Conservation (phyloP, 2,329 filamentous ascomycete species). For the Bipolaris victoriae region DNA sequence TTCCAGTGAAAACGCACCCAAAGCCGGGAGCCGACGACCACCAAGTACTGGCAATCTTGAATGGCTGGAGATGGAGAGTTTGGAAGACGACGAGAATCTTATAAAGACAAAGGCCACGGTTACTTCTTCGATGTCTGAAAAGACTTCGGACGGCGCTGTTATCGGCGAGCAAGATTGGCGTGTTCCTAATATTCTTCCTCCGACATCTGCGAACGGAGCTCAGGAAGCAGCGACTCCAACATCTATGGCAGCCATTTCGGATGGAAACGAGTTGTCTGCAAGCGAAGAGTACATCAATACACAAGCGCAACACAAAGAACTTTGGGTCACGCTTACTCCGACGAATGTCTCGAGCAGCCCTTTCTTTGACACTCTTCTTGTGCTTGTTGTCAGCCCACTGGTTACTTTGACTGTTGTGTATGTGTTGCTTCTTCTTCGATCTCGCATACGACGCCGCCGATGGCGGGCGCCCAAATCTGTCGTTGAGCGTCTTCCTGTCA, state of each 20-base stretch:
- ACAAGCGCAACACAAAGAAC: slow-evolving; percentile 67
- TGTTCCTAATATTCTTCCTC: slow-evolving; percentile 72
- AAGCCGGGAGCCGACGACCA: slow-evolving; percentile 65
- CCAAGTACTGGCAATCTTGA: slow-evolving; percentile 76
- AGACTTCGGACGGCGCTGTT: slow-evolving; percentile 66
- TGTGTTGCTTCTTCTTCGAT: slow-evolving; percentile 82
- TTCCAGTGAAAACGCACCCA: slow-evolving; percentile 15
- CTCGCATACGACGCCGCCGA: slow-evolving; percentile 83
- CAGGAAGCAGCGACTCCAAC: slow-evolving; percentile 2
- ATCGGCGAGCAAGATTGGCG: slow-evolving; percentile 90
- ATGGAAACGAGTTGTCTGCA: slow-evolving; percentile 51
- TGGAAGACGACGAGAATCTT: slow-evolving; percentile 58
- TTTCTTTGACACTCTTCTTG: slow-evolving; percentile 95
- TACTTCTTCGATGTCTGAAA: slow-evolving; percentile 11
- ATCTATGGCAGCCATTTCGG: slow-evolving; percentile 49
- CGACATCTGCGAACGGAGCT: slow-evolving; percentile 32
- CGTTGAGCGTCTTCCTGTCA: slow-evolving; percentile 90
- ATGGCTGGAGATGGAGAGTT: slow-evolving; percentile 73
- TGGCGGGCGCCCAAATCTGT: slow-evolving; percentile 99
- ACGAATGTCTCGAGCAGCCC: slow-evolving; percentile 86
- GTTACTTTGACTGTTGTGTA: slow-evolving; percentile 94
- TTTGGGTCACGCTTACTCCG: slow-evolving; percentile 96
- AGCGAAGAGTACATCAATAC: slow-evolving; percentile 19
- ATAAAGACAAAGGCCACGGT: slow-evolving; percentile 30
- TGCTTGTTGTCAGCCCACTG: slow-evolving; percentile 92